These are phyloP conservation scores for Phialophora chinensis DNA, from an alignment of 2,329 filamentous ascomycete species.

Conservation along the genomic window DNA sequence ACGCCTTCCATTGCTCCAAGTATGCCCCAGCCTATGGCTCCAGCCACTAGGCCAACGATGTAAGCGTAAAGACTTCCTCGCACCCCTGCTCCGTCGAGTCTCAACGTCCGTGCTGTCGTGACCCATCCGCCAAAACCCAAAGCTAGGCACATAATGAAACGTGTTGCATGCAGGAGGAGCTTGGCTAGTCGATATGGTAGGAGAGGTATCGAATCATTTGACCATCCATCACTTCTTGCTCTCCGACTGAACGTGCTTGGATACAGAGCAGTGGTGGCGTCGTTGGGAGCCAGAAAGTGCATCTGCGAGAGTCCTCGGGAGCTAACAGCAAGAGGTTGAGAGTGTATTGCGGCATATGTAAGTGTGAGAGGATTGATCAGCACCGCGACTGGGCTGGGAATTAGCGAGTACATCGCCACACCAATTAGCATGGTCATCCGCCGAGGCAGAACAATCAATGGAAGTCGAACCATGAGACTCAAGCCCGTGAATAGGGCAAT, in stretches of 20 bases:
- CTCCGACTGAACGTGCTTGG: conserved; percentile 46
- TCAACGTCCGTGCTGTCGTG: conserved; percentile 80
- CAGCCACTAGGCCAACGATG: conserved; percentile 87
- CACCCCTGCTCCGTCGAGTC: conserved; percentile 62
- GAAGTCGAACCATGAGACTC: conserved; percentile 79
- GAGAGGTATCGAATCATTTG: conserved; percentile 58
- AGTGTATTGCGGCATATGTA: conserved; percentile 93
- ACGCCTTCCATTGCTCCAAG: conserved; percentile 90
- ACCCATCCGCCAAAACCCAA: conserved; percentile 98
- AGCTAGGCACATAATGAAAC: conserved; percentile 86
- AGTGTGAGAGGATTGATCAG: conserved; percentile 90
- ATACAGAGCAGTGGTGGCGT: conserved; percentile 71
- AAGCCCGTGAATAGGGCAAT: conserved; percentile 87
- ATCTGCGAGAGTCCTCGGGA: conserved; percentile 82
- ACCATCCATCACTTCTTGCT: conserved; percentile 40
- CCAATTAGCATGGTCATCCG: conserved; percentile 72
- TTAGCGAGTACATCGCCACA: conserved; percentile 76
- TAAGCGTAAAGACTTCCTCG: conserved; percentile 92
- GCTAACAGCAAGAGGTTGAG: conserved; percentile 76
- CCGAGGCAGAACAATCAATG: conserved; percentile 80
- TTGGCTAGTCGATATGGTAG: conserved; percentile 90
- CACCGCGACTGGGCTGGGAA: conserved; percentile 83
- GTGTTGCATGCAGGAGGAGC: conserved; percentile 85
- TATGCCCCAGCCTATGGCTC: conserved; percentile 93
- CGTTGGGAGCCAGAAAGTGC: conserved; percentile 74